Evolutionary conservation across 345 rosid species (phyloP).

Genomic region (Euphorbia pulcherrima): DNA sequence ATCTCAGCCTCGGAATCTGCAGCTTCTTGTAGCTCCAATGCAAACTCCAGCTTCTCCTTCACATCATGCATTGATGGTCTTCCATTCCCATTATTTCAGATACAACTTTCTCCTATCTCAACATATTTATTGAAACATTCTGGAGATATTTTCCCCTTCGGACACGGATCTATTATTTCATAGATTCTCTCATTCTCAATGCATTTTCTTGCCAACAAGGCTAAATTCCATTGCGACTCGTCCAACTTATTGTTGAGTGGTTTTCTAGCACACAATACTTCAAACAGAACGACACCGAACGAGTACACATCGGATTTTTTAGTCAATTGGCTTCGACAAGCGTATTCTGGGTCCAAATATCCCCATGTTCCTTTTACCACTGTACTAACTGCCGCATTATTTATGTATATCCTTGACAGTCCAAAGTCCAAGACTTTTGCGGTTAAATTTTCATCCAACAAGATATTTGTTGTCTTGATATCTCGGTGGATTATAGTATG

Average conservation of each 20-base stretch:
- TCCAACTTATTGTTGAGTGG: not conserved
- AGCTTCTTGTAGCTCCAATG: constrained; percentile 12
- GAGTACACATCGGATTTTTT: constrained; percentile 9
- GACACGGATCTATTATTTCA: constrained; percentile 8
- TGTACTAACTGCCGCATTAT: constrained; percentile 2
- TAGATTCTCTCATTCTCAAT: constrained; percentile 1
- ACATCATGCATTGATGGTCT: constrained; percentile 17
- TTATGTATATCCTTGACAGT: not conserved
- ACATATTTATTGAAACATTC: constrained; percentile 14
- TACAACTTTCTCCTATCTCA: constrained; percentile 13
- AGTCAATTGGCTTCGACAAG: constrained; percentile 17
- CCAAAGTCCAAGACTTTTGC: constrained; percentile 17
- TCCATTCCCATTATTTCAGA: not conserved
- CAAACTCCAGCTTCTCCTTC: constrained; percentile 4
- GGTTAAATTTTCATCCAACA: constrained; percentile 8
- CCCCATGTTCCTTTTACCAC: constrained; percentile 3
- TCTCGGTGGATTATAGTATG: constrained; percentile 10
- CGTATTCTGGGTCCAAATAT: constrained; percentile 18
- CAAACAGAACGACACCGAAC: constrained; percentile 16
- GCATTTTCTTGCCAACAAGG: not conserved
- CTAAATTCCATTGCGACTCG: not conserved
- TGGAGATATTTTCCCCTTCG: constrained; percentile 14
- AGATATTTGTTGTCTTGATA: constrained; percentile 11
- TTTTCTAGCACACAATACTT: constrained; percentile 8
- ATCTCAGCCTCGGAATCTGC: constrained; percentile 8